These are phyloP conservation scores for Penicillium sp. DNA, from an alignment of 2,329 filamentous ascomycete species.

Conservation along the genomic window DNA sequence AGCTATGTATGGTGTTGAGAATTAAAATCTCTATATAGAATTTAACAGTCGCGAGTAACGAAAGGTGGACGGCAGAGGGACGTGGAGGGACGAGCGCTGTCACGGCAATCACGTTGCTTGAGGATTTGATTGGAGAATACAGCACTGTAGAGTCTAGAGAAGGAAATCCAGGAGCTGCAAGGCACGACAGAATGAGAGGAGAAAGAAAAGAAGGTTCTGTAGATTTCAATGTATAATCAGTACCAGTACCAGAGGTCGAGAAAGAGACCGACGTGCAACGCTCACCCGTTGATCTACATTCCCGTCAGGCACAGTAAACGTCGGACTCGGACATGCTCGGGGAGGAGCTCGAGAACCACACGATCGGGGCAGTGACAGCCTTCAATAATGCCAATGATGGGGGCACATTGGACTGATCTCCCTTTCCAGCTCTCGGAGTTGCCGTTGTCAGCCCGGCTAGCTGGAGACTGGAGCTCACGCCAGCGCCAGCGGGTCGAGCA, in stretches of 20 bases:
- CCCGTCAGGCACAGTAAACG: neutral
- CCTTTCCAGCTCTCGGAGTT: conserved; percentile 11
- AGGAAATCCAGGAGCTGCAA: conserved; percentile 10
- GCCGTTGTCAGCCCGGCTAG: neutral
- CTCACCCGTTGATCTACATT: conserved; percentile 18
- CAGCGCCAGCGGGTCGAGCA: neutral
- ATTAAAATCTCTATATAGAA: neutral
- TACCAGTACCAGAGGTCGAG: neutral
- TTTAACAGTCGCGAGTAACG: neutral
- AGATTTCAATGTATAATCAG: neutral
- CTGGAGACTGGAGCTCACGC: neutral
- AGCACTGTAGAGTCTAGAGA: neutral
- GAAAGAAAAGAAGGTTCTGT: neutral
- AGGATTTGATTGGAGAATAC: neutral
- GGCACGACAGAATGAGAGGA: conserved; percentile 4
- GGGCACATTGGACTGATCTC: neutral
- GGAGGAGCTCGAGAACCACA: neutral
- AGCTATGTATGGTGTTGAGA: neutral
- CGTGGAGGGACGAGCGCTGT: neutral
- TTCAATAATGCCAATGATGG: conserved; percentile 1
- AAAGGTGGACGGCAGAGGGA: neutral
- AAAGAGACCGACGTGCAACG: conserved; percentile 9
- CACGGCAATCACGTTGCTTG: neutral
- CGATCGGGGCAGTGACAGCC: neutral
- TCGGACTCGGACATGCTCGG: conserved; percentile 23